Evolutionary conservation across 192 early-diverging fungal species (phyloP).

Genomic region (Phlyctochytrium planicorne): DNA sequence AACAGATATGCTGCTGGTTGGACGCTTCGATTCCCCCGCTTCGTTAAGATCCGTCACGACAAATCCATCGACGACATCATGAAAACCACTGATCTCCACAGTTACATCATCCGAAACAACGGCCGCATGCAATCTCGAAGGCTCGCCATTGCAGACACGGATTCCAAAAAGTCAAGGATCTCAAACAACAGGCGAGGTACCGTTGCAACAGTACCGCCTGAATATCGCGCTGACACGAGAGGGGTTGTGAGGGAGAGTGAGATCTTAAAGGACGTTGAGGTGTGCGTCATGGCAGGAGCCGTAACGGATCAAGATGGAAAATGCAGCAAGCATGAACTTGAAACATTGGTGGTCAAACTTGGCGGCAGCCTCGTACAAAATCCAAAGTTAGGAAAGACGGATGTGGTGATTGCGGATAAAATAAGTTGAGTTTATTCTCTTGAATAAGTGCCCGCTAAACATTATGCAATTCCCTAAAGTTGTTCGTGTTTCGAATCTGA

Average conservation of each 20-base stretch:
- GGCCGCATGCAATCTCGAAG: conserved; percentile 39
- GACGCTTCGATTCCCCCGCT: conserved; percentile 79
- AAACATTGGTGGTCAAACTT: conserved; percentile 55
- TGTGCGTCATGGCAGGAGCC: conserved; percentile 52
- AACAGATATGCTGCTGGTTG: conserved; percentile 54
- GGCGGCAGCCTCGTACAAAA: conserved; percentile 67
- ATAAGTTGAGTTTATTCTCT: conserved; percentile 12
- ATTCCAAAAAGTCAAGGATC: conserved; percentile 5
- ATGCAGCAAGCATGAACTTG: conserved; percentile 55
- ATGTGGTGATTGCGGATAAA: conserved; percentile 50
- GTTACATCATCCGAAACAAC: conserved; percentile 25
- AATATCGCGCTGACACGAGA: conserved; percentile 43
- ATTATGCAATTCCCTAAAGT: too few species aligned
- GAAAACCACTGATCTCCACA: conserved; percentile 25
- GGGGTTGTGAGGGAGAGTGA: conserved; percentile 38
- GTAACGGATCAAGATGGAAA: conserved; percentile 48
- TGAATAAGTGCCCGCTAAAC: too few species aligned
- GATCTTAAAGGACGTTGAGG: conserved; percentile 61
- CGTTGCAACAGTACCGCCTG: conserved; percentile 17
- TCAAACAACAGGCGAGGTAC: background rate
- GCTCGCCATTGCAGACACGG: conserved; percentile 10
- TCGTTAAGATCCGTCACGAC: conserved; percentile 64
- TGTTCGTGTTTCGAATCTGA: conserved; percentile 41
- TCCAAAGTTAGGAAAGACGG: conserved; percentile 40
- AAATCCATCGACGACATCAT: conserved; percentile 45